Percentiles rank a stretch among this genome's conserved stretches.
phyloP scores from a whole-genome alignment of 192 early-diverging fungal genomes.

The Glomus cerebriforme region DNA sequence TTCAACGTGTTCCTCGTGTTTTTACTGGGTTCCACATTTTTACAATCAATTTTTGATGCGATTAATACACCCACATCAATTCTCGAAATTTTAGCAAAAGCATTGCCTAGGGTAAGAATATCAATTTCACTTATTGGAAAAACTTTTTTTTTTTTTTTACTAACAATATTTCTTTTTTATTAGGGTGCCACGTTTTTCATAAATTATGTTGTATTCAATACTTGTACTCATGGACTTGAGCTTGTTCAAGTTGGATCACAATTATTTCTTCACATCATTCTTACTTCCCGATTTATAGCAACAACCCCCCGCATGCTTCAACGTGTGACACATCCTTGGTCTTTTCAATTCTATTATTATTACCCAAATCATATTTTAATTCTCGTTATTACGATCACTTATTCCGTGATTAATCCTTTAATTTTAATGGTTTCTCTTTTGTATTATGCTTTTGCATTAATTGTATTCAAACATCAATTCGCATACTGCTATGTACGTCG shows the following conservation, averaged over 20 bases:
- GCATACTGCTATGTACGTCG: slow-evolving; percentile 61
- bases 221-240: slow-evolving; percentile 59
- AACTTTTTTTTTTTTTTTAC: background rate
- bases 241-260: slow-evolving; percentile 61
- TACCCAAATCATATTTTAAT: slow-evolving; percentile 62
- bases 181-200: slow-evolving; percentile 64
- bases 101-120: slow-evolving; percentile 39
- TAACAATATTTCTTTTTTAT: background rate
- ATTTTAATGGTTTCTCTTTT: slow-evolving; percentile 56
- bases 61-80: slow-evolving; percentile 55
- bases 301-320: slow-evolving; percentile 58
- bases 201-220: slow-evolving; percentile 63
- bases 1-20: slow-evolving; percentile 69
- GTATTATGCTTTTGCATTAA: slow-evolving; percentile 54
- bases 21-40: slow-evolving; percentile 55
- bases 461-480: slow-evolving; percentile 65
- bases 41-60: slow-evolving; percentile 51
- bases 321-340: slow-evolving; percentile 51
- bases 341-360: slow-evolving; percentile 65
- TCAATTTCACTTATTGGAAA: background rate
- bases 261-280: slow-evolving; percentile 50
- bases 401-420: slow-evolving; percentile 59
- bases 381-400: slow-evolving; percentile 63
- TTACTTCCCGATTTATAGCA: slow-evolving; percentile 47
- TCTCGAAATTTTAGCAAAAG: slow-evolving; percentile 49